Evolutionary conservation across 768 basidiomycete species (phyloP), one percentile per base, ranked within the genome.

Genomic region (Rhodocollybia butyracea): DNA sequence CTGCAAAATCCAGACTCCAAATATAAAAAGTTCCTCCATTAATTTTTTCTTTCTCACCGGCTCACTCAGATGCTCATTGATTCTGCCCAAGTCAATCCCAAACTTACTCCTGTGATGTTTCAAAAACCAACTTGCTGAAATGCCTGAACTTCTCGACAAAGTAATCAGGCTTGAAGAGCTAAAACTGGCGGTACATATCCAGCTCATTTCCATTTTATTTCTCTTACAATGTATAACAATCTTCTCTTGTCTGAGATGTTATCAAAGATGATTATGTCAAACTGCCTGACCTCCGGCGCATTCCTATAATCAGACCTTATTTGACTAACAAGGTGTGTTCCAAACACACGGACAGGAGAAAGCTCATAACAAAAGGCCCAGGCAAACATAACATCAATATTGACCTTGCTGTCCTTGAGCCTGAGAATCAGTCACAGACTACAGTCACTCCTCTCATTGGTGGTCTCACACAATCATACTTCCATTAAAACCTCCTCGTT

Each of bases 371-470:
- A 2, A 34, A 40, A 39, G 38, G 30, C 22, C 46, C 38, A 30
- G 17, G 10, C 17, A 27, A 61, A 3, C 61, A 59, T 51, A 62
- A 41, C 0, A 76, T 76, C 0, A 81, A 84, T 60, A 68, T 74
- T 5, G 89, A 91, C 60, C 59, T 80, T 3, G 77, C 75, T 1
- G 81, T 87, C 2, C 71, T 89, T 17, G 80, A 74, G 22, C 65
- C 75, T 0, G 81, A 82, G 58, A 76, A 78, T 29, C 81, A 83
- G 59, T 77, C 67, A 17, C 68, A 71, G 4, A 89, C 87, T 0
- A 79, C 80, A 45, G 86, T 91, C 7, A 89, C 88, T 0, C 81
- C 82, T 0, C 71, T 74, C 19, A 83, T 91, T 41, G 76, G 75
- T 5, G 61, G 68, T 8, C 66, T 89, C 7, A 80, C 85, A 0